Evolutionary conservation across 192 early-diverging fungal genomes (phyloP).

Genomic region (Globomyces pollinis-pini): DNA sequence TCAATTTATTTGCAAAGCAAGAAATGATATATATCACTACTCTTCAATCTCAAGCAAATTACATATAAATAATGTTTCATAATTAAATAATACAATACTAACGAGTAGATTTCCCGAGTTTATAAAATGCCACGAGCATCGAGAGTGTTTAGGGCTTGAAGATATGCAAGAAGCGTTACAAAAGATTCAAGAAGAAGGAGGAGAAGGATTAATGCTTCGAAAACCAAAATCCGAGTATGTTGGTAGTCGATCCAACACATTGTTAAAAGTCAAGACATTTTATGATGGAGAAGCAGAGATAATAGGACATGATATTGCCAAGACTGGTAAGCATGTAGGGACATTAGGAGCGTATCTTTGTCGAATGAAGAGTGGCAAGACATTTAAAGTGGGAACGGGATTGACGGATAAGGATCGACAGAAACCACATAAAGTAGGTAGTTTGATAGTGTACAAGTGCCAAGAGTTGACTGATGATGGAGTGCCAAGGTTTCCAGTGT

Average conservation of each 20-base stretch:
- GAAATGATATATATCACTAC: too few species aligned
- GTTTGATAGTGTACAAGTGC: slow-evolving; percentile 40
- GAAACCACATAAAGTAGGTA: slow-evolving; percentile 48
- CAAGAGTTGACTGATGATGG: slow-evolving; percentile 38
- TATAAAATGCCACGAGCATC: slow-evolving; percentile 19
- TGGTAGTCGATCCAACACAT: slow-evolving; percentile 39
- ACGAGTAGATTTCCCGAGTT: background rate
- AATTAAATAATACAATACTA: slow-evolving; percentile 13
- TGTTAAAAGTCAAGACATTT: slow-evolving; percentile 66
- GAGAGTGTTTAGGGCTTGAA: slow-evolving; percentile 23
- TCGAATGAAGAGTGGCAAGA: slow-evolving; percentile 51
- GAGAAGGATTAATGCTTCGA: slow-evolving; percentile 66
- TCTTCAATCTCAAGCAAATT: too few species aligned
- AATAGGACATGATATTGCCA: slow-evolving; percentile 20
- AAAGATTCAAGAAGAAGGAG: slow-evolving; percentile 49
- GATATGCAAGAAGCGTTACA: slow-evolving; percentile 44
- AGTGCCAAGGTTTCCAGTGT: slow-evolving; percentile 37
- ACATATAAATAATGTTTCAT: too few species aligned
- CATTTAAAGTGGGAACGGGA: slow-evolving; percentile 62
- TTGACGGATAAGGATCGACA: slow-evolving; percentile 50
- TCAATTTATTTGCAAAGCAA: too few species aligned
- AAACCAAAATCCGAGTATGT: slow-evolving; percentile 29
- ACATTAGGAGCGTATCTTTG: slow-evolving; percentile 44
- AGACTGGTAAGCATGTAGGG: slow-evolving; percentile 38
- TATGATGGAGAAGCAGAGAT: slow-evolving; percentile 67